Evolutionary conservation across 2,329 filamentous ascomycete species (phyloP), one percentile per base, ranked within the genome.

Genomic region (Trichoderma koningii): DNA sequence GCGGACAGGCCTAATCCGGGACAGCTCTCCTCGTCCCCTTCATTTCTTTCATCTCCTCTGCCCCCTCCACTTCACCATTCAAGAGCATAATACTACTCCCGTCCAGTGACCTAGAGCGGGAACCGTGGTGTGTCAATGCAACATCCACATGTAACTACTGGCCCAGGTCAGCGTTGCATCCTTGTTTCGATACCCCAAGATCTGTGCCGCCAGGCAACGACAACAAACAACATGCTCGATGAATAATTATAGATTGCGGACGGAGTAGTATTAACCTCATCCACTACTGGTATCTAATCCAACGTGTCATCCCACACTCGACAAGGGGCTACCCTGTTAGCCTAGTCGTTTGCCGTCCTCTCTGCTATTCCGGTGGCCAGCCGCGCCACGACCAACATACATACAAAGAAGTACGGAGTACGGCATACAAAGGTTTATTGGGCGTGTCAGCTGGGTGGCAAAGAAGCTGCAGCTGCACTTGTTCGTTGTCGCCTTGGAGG

Each of bases 281-380:
- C 38, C 59, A 44, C 59, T 53, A 62, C 48, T 62, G 59, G 15
- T 28, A 62, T 62, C 59, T 52, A 44, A 53, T 53, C 48, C 48
- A 62, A 21, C 38, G 59, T 59, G 55, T 53, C 59, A 52, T 52
- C 48, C 59, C 48, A 53, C 48, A 45, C n/a, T 38, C 34, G 34
- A 44, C 59, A 51, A 23, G 48, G 57, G 57, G 23, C 14, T 28
- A 52, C 48, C 48, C 47, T 62, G 51, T 52, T 63, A 55, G 60
- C 51, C 42, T 47, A 28, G 26, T 47, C 42, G 60, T 55, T 55
- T 55, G 60, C 60, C 41, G 51, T 63, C 21, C 30, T 55, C 28
- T 44, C 17, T 55, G 45, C n/a, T 19, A 23, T 52, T 47, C 21
- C 41, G 44, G 60, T 47, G 28, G 42, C 51, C 60, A 45, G 50